phyloP scores from a whole-genome alignment of 768 basidiomycete genomes.

The Clitopilus passeckerianus region DNA sequence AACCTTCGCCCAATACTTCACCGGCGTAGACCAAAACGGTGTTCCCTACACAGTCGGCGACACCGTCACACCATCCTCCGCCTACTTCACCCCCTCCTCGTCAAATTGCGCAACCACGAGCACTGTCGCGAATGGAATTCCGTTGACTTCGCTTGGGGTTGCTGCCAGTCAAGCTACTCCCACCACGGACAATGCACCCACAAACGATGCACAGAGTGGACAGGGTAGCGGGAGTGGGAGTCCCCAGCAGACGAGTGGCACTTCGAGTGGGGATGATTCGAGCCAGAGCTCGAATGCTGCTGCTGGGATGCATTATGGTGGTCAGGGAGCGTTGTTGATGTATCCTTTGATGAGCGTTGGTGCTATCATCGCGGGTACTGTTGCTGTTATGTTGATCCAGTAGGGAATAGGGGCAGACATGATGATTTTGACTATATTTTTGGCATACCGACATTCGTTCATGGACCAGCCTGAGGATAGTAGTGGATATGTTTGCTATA shows the following conservation, averaged over 20 bases:
- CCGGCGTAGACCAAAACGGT: conserved; percentile 26
- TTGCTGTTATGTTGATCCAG: conserved; percentile 17
- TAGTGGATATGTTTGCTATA: not conserved
- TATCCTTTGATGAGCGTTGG: conserved; percentile 13
- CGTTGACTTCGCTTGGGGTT: conserved; percentile 21
- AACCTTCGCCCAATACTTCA: conserved; percentile 38
- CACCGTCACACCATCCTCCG: conserved; percentile 28
- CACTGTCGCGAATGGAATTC: conserved; percentile 34
- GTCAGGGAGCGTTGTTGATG: conserved; percentile 6
- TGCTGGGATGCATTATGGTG: not conserved
- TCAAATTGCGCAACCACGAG: conserved; percentile 32
- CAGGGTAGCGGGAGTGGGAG: conserved; percentile 10
- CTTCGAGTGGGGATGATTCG: not conserved
- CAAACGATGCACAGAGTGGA: not conserved
- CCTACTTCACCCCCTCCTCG: conserved; percentile 30
- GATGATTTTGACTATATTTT: not conserved
- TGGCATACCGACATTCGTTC: not conserved
- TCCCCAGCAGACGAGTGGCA: not conserved
- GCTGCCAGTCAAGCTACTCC: conserved; percentile 11
- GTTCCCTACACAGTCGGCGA: conserved; percentile 35
- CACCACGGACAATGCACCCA: not conserved
- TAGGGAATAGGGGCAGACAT: not conserved
- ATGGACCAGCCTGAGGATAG: not conserved
- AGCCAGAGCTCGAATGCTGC: not conserved
- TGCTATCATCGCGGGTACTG: conserved; percentile 14